Evolutionary conservation across 2,329 filamentous ascomycete species (phyloP), one percentile per base, ranked within the genome.

Genomic region (Sphaerostilbella broomeana): DNA sequence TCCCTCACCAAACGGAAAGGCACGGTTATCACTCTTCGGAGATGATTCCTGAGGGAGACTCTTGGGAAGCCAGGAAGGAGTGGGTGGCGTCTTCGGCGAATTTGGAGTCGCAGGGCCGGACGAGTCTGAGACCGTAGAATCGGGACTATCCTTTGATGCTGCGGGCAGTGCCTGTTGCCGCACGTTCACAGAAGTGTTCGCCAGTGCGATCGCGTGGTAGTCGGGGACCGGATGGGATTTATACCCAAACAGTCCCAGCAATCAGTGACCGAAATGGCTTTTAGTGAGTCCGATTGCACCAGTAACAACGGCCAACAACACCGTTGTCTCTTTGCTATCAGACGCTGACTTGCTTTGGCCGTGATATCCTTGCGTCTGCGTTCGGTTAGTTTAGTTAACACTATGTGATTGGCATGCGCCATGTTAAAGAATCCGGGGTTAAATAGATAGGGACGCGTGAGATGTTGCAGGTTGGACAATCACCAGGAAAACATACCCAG

Each of bases 11-110:
- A 47, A 38, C 43, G 53, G 47, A 29, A 45, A 47, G 16, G 43
- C 35, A 43, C 44, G 43, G 25, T 49, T 45, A 30, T 42, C 49
- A 35, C 48, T 45, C 38, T 53, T 54, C 20, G 46, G 47, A 13
- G 49, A 44, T 18, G 46, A 43, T n/a, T 49, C 47, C 24, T 50
- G 35, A 15, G 51, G 32, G 33, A 55, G 43, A 33, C 40, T 48
- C 35, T 44, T 53, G 16, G 48, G 44, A 13, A 44, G 44, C 56
- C 57, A 62, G 19, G 53, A 51, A 19, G 60, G 59, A 24, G 60
- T 62, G 16, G 53, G 47, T 28, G 61, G 60, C 13, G 60, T 63
- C 40, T 47, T 52, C 17, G 61, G 60, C 13, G 61, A 64, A 43
- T 53, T 58, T 3, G 59, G 57, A 21, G 49, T 51, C 6, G 58